Base-by-base conservation (phyloP, 805 yeast genomes). In the Wickerhamiella cacticola region DNA sequence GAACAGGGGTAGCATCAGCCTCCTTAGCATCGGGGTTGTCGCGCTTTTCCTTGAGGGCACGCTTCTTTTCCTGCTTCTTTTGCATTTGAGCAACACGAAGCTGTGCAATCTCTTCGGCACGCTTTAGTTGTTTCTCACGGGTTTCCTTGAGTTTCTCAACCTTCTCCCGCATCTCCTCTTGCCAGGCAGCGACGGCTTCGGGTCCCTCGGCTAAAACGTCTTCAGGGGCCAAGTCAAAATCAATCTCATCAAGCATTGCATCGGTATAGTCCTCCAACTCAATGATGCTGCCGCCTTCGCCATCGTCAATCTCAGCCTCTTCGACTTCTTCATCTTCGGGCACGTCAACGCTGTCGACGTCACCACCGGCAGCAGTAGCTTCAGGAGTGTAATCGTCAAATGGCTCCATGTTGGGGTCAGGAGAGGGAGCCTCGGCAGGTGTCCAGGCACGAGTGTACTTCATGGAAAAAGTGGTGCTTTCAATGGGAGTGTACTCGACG, bases 261-360 rank as follows among this genome's bases (percentile, higher is more conserved):
- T 44, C 47, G 35, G 47, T 24, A 28, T 35, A 28, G 23, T 44
- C 46, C 22, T 46, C 52, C 22, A 33, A 26, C 9, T 45, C 51
- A 16, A 34, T 45, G 16, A 29, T 41, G 40, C 39, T 50, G 3
- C 48, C 48, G 10, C 45, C 45, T n/a, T 43, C 42, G 10, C 34
- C 51, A 19, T 41, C 50, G 12, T 78, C 73, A 28, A 75, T 75
- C 28, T 73, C 75, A 44, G 73, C 70, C 45, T 81, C 78, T 49
- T 79, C 92, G 63, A 81, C 82, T 62, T 83, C 94, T 68, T 86
- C 95, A 77, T 86, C 95, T 75, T 86, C 96, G 29, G 36, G 28
- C 36, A 22, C 19, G n/a, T n/a, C 42, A 15, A 39, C 42, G 23
- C 38, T 48, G 13, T 29, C 48, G 34, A 39, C 53, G 13, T 41